phyloP scores from a whole-genome alignment of 2,329 filamentous ascomycete genomes.

The Penicillium expansum region DNA sequence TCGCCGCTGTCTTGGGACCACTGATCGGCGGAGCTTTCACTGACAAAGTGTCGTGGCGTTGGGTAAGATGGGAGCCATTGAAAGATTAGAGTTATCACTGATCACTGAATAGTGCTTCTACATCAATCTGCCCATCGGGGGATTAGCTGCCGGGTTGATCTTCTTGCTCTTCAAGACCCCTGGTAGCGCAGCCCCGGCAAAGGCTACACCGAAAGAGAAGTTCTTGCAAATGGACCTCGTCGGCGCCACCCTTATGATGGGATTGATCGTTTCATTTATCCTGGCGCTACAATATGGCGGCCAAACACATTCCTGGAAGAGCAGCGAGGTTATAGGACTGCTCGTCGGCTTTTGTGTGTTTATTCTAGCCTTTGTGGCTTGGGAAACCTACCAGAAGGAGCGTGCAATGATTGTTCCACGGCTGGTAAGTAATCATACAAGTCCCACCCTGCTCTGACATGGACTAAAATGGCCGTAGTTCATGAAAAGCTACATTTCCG shows the following conservation, averaged over 20 bases:
- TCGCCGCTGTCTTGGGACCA: conserved; percentile 50
- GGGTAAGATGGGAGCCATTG: conserved; percentile 29
- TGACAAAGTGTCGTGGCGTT: conserved; percentile 46
- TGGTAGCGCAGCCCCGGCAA: neutral
- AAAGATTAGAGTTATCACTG: neutral
- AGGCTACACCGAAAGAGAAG: conserved; percentile 30
- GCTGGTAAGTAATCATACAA: conserved; percentile 23
- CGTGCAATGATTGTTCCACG: conserved; percentile 41
- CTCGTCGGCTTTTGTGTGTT: conserved; percentile 45
- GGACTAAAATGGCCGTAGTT: neutral
- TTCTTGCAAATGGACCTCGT: conserved; percentile 46
- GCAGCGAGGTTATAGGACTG: conserved; percentile 44
- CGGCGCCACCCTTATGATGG: conserved; percentile 43
- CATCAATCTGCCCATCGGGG: conserved; percentile 29
- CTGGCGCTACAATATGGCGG: conserved; percentile 50
- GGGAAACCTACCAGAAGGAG: conserved; percentile 41
- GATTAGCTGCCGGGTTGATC: conserved; percentile 21
- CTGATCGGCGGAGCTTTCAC: conserved; percentile 49
- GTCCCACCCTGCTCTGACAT: neutral
- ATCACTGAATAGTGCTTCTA: conserved; percentile 24
- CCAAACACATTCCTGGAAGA: conserved; percentile 36
- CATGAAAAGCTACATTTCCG: conserved; percentile 33
- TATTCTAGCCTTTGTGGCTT: conserved; percentile 34
- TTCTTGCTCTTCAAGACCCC: conserved; percentile 30
- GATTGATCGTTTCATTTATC: conserved; percentile 40